A percentile compares a stretch with the other conserved stretches of the same genome.
Conservation (phyloP, 768 basidiomycete genomes). For the Boletus insuetus region DNA sequence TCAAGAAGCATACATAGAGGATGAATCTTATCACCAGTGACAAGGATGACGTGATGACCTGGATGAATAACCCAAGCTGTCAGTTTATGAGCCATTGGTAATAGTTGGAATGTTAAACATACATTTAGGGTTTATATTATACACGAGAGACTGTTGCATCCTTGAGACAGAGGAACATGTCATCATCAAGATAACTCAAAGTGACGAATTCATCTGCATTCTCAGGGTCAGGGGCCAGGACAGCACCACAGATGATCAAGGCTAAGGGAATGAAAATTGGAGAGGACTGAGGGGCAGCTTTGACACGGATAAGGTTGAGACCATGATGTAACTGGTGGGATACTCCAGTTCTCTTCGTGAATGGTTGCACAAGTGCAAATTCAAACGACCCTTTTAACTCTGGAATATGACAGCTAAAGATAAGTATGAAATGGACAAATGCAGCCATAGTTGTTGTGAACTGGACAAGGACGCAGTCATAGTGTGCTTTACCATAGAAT, state of each 20-base stretch:
- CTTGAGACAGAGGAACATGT: too few relatives aligned
- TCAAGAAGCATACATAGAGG: too few relatives aligned
- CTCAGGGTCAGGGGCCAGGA: too few relatives aligned
- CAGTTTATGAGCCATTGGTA: too few relatives aligned
- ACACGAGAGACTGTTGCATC: too few relatives aligned
- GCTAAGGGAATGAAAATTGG: background rate
- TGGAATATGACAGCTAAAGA: conserved; percentile 20
- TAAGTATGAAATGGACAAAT: conserved; percentile 21
- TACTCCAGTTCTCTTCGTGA: background rate
- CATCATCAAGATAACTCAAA: too few relatives aligned
- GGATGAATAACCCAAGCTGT: too few relatives aligned
- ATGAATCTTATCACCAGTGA: too few relatives aligned
- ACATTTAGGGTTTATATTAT: too few relatives aligned
- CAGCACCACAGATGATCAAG: background rate
- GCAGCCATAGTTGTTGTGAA: background rate
- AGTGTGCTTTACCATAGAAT: conserved; percentile 26
- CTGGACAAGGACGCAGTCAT: conserved; percentile 28
- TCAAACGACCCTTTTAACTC: background rate
- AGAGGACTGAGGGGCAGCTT: background rate
- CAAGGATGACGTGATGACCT: too few relatives aligned
- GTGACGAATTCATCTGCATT: background rate
- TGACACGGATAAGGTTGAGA: background rate
- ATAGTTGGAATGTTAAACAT: too few relatives aligned
- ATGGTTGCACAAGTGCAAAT: conserved; percentile 24
- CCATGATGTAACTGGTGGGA: background rate